phyloP scores from a whole-genome alignment of 441 rosid species.

The Dalechampia spathulata region DNA sequence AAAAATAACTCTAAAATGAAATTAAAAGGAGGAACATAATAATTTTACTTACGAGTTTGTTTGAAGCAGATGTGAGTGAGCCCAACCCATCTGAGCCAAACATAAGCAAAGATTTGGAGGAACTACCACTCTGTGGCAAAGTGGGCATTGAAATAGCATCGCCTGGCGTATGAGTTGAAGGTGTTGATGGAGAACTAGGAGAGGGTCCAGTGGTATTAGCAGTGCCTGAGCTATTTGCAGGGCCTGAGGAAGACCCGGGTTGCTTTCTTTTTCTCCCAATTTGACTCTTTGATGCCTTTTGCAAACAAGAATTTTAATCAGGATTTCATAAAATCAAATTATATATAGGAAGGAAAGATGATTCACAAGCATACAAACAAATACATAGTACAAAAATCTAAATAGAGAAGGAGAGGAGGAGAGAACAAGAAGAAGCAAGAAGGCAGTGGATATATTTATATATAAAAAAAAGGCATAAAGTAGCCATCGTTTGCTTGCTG shows the following conservation, averaged over 20 bases:
- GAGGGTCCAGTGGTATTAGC: constrained; percentile 75
- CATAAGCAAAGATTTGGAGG: constrained; percentile 49
- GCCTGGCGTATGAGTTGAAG: constrained; percentile 87
- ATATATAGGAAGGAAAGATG: too few relatives aligned
- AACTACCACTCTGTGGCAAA: constrained; percentile 41
- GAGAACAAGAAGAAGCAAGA: too few relatives aligned
- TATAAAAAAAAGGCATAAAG: too few relatives aligned
- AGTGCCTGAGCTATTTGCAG: constrained; percentile 79
- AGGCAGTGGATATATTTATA: too few relatives aligned
- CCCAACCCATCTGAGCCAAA: constrained; percentile 52
- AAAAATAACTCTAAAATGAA: too few relatives aligned
- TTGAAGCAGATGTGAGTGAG: constrained; percentile 42
- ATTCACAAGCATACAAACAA: too few relatives aligned
- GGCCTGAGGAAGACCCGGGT: constrained; percentile 73
- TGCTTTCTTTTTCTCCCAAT: constrained; percentile 75
- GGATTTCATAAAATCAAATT: too few relatives aligned
- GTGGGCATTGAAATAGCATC: constrained; percentile 73
- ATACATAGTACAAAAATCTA: too few relatives aligned
- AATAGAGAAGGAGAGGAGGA: too few relatives aligned
- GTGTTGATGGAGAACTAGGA: constrained; percentile 83
- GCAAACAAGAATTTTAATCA: constrained; percentile 4
- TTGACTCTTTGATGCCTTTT: constrained; percentile 68
- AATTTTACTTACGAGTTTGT: constrained; percentile 36
- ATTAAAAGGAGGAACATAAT: neutral
- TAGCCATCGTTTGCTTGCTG: too few relatives aligned